Evolutionary conservation across 1,284 basidiomycete species (phyloP), one percentile per base, ranked within the genome.

Genomic region (Ceratobasidium sp.): DNA sequence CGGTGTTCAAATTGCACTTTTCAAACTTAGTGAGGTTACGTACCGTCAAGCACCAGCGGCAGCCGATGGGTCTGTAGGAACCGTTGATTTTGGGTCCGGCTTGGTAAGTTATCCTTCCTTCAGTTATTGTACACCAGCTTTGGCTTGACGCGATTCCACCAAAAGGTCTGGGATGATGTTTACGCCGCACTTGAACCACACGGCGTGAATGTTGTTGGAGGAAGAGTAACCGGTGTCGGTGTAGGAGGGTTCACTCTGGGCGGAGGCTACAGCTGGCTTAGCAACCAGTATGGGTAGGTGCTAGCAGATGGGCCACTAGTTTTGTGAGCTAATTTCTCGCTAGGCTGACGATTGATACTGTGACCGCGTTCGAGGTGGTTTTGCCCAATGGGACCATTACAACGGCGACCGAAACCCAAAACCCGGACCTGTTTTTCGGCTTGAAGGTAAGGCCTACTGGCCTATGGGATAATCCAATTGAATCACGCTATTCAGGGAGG

Each of bases 1-100:
- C 0, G 86, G 86, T 4, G 81, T 88, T 2, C 84, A 85, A 0
- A 85, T 88, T 67, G 76, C 83, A 1, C 83, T 88, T 85, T 76
- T 72, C 29, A 78, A 80, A 3, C 86, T 87, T 74, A 80, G 80
- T 0, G 75, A 82, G 0, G 78, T 85, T 12, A 76, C 72, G 5
- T 85, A 86, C 60, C 73, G 84, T 60, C 69, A 77, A 1, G 62
- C 49, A 6, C 1, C 49, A 10, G n/a, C 22, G 22, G 62, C 50
- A 20, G 62, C 49, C 32, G 62, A 65, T 32, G 62, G 62, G 4
- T 69, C 70, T 0, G 72, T 79, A 0, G 77, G 80, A 67, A 83
- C 80, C 0, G 84, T 77, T 1, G 78, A 77, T 0, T 74, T 87
- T 22, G 87, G 86, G 0, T 75, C 84, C 2, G 86, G 86, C 6